Percentiles rank a stretch among this genome's conserved stretches.
These are phyloP conservation scores for Podaxis rugospora DNA, from an alignment of 768 basidiomycete genomes.

Conservation along the genomic window DNA sequence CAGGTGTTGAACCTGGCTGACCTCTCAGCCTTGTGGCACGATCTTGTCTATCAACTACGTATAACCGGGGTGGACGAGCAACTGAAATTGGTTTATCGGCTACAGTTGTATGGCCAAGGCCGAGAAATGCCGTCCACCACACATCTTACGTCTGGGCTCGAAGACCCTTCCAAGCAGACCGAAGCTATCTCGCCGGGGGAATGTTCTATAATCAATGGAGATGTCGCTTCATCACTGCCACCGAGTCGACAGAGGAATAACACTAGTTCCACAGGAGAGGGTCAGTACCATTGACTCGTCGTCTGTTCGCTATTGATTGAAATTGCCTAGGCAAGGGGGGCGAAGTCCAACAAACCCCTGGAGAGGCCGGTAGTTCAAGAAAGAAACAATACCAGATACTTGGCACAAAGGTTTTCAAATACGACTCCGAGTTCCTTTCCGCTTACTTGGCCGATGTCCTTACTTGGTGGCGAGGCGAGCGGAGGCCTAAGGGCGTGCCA, in stretches of 20 bases:
- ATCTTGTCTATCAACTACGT: slow-evolving; percentile 22
- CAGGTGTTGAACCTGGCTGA: slow-evolving; percentile 33
- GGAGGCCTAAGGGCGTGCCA: slow-evolving; percentile 68
- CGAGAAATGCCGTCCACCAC: slow-evolving; percentile 15
- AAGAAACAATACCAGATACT: slow-evolving; percentile 40
- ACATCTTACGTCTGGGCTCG: not conserved
- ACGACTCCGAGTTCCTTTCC: slow-evolving; percentile 51
- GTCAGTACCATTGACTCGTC: not conserved
- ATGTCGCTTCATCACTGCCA: not conserved
- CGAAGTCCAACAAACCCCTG: not conserved
- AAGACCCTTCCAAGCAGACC: not conserved
- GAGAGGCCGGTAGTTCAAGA: not conserved
- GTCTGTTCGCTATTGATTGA: not conserved
- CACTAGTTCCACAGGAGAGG: not conserved
- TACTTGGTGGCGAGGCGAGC: slow-evolving; percentile 71
- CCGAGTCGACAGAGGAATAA: not conserved
- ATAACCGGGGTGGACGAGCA: slow-evolving; percentile 31
- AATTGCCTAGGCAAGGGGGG: not conserved
- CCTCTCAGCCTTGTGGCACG: slow-evolving; percentile 27
- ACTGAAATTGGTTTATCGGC: slow-evolving; percentile 51
- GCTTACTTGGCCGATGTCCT: slow-evolving; percentile 49
- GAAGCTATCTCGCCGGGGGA: not conserved
- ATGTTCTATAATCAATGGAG: not conserved
- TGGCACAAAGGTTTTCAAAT: slow-evolving; percentile 56
- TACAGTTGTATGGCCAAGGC: slow-evolving; percentile 19